phyloP scores from a whole-genome alignment of 768 basidiomycete species.

The Suillus paluster region DNA sequence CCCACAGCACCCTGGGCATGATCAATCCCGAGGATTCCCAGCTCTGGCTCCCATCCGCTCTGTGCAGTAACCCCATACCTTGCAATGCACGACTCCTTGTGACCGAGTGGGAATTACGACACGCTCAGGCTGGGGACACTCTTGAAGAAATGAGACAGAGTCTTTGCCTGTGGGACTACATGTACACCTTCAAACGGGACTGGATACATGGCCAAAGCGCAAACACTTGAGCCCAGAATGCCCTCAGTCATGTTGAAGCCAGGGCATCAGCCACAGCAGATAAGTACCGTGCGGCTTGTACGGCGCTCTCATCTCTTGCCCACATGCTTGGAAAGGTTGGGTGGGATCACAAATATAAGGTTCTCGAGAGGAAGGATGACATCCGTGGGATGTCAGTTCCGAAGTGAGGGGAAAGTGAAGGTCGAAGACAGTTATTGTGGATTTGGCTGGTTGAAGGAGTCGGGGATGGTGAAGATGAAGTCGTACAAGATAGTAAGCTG shows the following conservation, averaged over 20 bases:
- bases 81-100: background rate
- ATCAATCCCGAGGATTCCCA: background rate
- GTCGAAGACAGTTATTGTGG: background rate
- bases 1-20: background rate
- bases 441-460: conserved; percentile 1
- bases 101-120: background rate
- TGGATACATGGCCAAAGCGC: background rate
- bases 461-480: background rate
- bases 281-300: background rate
- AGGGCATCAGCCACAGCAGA: background rate
- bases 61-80: background rate
- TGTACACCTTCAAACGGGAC: background rate
- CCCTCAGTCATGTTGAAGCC: background rate
- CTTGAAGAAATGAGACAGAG: background rate
- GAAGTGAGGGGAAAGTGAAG: background rate
- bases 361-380: too few species aligned
- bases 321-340: background rate
- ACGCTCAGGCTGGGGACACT: background rate
- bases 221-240: background rate
- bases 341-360: background rate
- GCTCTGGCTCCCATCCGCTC: background rate
- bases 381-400: too few species aligned
- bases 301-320: background rate
- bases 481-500: background rate
- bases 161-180: background rate